These are phyloP conservation scores for Euphorbia peplus DNA, from an alignment of 345 rosid genomes.

Conservation along the genomic window DNA sequence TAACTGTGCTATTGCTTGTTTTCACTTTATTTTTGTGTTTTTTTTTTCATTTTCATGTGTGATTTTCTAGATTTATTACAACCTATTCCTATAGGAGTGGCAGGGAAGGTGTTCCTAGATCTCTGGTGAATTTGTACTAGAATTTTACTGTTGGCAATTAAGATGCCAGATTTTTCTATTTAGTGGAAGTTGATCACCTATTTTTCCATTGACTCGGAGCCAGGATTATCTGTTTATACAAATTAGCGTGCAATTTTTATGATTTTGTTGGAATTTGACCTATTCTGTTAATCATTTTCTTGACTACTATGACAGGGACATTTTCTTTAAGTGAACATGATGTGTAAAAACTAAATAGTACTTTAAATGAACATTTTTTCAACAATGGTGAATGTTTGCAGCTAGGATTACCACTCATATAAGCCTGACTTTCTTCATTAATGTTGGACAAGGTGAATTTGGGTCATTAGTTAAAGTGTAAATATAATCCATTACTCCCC, in stretches of 20 bases:
- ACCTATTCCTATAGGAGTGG: too few species aligned
- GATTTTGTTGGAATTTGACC: not conserved
- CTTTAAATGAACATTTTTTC: not conserved
- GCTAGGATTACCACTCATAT: not conserved
- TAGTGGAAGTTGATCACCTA: not conserved
- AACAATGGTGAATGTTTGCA: not conserved
- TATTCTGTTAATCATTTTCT: not conserved
- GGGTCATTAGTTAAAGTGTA: not conserved
- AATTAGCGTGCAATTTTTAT: not conserved
- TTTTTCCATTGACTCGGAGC: not conserved
- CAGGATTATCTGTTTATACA: not conserved
- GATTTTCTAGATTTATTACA: too few species aligned
- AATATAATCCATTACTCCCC: too few species aligned
- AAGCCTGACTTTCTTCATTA: not conserved
- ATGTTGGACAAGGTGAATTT: not conserved
- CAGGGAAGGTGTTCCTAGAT: not conserved
- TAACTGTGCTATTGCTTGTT: not conserved
- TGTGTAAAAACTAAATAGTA: not conserved
- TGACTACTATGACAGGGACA: conserved; percentile 4
- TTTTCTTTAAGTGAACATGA: not conserved
- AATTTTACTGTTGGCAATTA: not conserved
- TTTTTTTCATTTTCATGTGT: not conserved
- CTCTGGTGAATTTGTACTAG: not conserved
- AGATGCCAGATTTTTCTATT: not conserved
- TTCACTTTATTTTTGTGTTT: not conserved